These are phyloP conservation scores for Exophiala viscosa DNA, from an alignment of 2,329 filamentous ascomycete genomes.

Conservation along the genomic window DNA sequence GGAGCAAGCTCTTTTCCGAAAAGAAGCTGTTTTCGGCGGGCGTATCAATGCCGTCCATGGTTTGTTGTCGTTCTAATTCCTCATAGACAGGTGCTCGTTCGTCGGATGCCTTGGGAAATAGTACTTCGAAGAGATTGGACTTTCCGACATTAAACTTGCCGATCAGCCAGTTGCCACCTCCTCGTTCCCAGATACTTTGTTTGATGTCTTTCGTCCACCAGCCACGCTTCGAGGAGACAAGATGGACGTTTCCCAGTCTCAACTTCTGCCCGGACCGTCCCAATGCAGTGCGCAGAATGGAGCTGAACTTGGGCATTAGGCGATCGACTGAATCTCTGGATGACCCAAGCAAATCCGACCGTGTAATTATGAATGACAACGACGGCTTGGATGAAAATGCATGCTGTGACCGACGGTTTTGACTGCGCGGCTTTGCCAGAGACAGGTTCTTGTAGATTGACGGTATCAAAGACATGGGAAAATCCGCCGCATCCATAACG, in stretches of 20 bases:
- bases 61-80: conserved; percentile 34
- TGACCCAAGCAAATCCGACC: conserved; percentile 80
- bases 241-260: conserved; percentile 82
- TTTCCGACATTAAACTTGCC: conserved; percentile 99
- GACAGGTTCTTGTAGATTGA: conserved; percentile 67
- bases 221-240: conserved; percentile 76
- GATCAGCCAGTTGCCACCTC: conserved; percentile 89
- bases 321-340: conserved; percentile 77
- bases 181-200: conserved; percentile 77
- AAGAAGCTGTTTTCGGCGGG: conserved; percentile 19
- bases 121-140: conserved; percentile 79
- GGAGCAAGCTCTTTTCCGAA: conserved; percentile 57
- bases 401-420: conserved; percentile 66
- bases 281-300: conserved; percentile 72
- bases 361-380: conserved; percentile 83
- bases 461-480: conserved; percentile 87
- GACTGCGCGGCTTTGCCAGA: conserved; percentile 69
- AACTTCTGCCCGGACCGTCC: conserved; percentile 64
- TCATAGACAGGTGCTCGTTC: conserved; percentile 35
- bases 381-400: conserved; percentile 44
- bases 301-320: conserved; percentile 78
- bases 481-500: conserved; percentile 90
- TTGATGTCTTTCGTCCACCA: conserved; percentile 92
- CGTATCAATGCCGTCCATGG: conserved; percentile 22
- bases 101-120: conserved; percentile 76